phyloP scores from a whole-genome alignment of 371 early-diverging fungal species.

The Phascolomyces articulosus region DNA sequence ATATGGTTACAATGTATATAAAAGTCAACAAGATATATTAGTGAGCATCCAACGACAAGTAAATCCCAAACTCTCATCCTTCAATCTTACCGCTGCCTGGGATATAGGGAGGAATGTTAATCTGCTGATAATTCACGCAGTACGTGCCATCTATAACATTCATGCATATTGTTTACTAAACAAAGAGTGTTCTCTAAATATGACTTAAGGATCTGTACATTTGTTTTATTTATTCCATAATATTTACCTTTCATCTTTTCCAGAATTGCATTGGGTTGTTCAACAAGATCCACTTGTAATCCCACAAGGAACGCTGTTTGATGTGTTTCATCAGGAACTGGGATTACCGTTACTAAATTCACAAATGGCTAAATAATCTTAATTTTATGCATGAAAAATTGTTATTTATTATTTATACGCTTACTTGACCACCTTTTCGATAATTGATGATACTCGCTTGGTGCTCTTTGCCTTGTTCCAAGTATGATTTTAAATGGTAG shows the following conservation, averaged over 20 bases:
- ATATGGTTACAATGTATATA: too few species aligned
- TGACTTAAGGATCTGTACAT: too few species aligned
- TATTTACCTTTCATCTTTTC: constrained; percentile 51
- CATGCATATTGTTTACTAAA: background rate
- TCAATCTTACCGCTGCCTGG: constrained; percentile 10
- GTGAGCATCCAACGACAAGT: too few species aligned
- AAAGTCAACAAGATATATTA: too few species aligned
- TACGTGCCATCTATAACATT: constrained; percentile 41
- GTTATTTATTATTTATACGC: too few species aligned
- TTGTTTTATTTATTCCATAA: too few species aligned
- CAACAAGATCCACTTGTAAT: constrained; percentile 74
- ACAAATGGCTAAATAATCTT: constrained; percentile 70
- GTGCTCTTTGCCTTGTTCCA: constrained; percentile 58
- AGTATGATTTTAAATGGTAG: constrained; percentile 53
- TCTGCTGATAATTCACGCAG: constrained; percentile 51
- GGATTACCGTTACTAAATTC: constrained; percentile 74
- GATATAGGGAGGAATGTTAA: constrained; percentile 36
- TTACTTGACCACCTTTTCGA: constrained; percentile 60
- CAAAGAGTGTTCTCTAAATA: too few species aligned
- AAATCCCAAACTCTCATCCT: too few species aligned
- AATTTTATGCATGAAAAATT: too few species aligned
- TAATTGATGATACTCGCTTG: constrained; percentile 74
- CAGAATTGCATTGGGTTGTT: constrained; percentile 72
- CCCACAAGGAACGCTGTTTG: constrained; percentile 71
- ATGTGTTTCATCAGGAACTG: constrained; percentile 49